A percentile compares a stretch with the other conserved stretches of the same genome.
Evolutionary conservation across 352 stramenopile genomes (phyloP).

Genomic region (Blastocystis hominis): DNA sequence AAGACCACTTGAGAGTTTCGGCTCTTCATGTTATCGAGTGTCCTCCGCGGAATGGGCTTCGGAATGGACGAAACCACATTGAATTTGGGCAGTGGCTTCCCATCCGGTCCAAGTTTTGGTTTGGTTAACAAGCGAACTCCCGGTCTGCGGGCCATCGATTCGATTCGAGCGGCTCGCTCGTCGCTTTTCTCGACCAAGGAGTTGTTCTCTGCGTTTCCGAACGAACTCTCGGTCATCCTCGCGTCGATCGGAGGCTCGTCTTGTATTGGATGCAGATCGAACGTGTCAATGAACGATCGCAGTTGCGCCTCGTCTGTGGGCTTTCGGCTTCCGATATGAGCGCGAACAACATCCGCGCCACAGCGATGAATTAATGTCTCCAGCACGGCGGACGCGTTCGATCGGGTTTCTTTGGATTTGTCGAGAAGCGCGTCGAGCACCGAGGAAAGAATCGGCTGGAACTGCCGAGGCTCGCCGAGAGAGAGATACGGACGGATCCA

Average conservation of each 20-base stretch:
- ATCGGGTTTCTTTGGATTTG: constrained; percentile 9
- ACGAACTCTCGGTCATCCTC: too few species aligned
- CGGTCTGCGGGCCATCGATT: background rate
- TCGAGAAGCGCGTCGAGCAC: constrained; percentile 28
- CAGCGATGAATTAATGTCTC: background rate
- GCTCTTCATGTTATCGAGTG: background rate
- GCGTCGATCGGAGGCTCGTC: background rate
- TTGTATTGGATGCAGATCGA: background rate
- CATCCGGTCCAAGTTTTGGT: constrained; percentile 10
- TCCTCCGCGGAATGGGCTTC: background rate
- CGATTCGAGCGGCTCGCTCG: background rate
- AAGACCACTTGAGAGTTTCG: background rate
- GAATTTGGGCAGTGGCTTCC: constrained; percentile 29
- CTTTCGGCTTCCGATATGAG: background rate
- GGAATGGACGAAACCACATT: constrained; percentile 32
- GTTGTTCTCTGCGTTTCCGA: too few species aligned
- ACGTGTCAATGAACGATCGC: constrained; percentile 11
- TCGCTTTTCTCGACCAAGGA: background rate
- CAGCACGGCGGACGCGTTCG: background rate
- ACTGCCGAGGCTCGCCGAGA: background rate
- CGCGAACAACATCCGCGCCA: background rate
- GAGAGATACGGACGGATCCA: background rate
- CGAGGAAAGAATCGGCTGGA: background rate
- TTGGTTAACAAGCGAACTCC: background rate
- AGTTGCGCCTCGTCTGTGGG: background rate